Evolutionary conservation across 345 rosid species (phyloP).

Genomic region (Passiflora organensis): DNA sequence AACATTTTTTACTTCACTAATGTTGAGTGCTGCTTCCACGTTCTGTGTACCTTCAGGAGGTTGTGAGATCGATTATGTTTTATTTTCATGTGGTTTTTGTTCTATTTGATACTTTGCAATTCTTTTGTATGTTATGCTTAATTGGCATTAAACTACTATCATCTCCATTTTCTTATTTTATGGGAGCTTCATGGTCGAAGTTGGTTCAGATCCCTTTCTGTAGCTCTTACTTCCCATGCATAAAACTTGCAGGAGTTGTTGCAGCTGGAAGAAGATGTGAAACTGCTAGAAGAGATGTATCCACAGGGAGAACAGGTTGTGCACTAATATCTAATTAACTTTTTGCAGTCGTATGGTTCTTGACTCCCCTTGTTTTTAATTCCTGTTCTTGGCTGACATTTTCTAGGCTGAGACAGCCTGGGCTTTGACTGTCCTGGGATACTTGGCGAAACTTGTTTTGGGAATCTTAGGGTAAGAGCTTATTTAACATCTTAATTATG

Average conservation of each 20-base stretch:
- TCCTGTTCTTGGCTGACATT: constrained; percentile 14
- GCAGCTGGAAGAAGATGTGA: constrained; percentile 95
- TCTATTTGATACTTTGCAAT: no score
- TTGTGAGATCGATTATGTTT: no score
- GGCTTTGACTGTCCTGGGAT: constrained; percentile 96
- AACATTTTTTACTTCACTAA: no score
- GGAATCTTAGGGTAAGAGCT: constrained; percentile 79
- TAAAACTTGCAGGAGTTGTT: constrained; percentile 66
- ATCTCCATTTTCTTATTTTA: no score
- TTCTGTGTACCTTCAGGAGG: no score
- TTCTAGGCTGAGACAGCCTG: constrained; percentile 94
- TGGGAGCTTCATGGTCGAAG: no score
- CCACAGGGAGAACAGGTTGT: constrained; percentile 98
- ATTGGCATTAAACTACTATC: no score
- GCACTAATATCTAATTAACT: constrained; percentile 2
- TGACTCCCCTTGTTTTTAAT: neutral
- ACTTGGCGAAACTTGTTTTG: constrained; percentile 80
- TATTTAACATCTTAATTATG: neutral
- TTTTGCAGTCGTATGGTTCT: neutral
- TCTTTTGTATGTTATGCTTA: no score
- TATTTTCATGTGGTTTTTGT: no score
- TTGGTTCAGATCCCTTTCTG: no score
- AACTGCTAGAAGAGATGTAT: constrained; percentile 91
- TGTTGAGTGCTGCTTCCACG: no score
- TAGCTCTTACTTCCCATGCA: neutral